A percentile compares a stretch with the other conserved stretches of the same genome.
These are phyloP conservation scores for Russula vinacea DNA, from an alignment of 768 basidiomycete genomes.

Conservation along the genomic window DNA sequence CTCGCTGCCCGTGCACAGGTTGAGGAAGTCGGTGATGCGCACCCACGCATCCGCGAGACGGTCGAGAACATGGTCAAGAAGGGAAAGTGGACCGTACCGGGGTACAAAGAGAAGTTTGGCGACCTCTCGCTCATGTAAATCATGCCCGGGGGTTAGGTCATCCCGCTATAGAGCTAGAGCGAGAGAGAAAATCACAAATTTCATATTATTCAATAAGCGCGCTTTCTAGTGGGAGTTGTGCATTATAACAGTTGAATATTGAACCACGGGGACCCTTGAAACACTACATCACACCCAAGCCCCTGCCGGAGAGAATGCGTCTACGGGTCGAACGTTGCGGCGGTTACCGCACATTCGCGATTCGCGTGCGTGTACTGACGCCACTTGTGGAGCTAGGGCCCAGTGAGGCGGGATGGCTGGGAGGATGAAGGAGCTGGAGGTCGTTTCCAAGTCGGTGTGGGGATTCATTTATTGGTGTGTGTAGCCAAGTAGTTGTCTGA, in stretches of 20 bases:
- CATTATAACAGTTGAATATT: too few species aligned
- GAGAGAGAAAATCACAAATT: not conserved
- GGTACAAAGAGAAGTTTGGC: conserved; percentile 96
- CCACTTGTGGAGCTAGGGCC: conserved; percentile 48
- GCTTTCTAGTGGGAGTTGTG: too few species aligned
- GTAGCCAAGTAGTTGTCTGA: too few species aligned
- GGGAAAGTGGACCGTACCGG: conserved; percentile 98
- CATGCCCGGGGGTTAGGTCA: not conserved
- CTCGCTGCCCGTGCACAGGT: conserved; percentile 45
- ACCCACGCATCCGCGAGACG: conserved; percentile 86
- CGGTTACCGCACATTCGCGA: conserved; percentile 56
- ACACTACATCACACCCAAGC: not conserved
- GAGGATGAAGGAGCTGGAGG: conserved; percentile 52
- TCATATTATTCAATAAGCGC: not conserved
- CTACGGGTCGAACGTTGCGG: conserved; percentile 57
- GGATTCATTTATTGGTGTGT: not conserved
- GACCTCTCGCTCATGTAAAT: conserved; percentile 86
- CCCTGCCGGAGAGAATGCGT: conserved; percentile 45
- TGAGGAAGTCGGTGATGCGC: conserved; percentile 86
- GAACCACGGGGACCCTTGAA: too few species aligned
- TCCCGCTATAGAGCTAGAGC: conserved; percentile 15
- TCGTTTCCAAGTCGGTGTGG: conserved; percentile 50
- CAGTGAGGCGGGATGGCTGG: conserved; percentile 56
- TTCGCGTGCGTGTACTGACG: conserved; percentile 63
- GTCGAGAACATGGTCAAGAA: conserved; percentile 96